Base-by-base conservation (phyloP, 805 yeast species). In the Kazachstania bromeliacearum region DNA sequence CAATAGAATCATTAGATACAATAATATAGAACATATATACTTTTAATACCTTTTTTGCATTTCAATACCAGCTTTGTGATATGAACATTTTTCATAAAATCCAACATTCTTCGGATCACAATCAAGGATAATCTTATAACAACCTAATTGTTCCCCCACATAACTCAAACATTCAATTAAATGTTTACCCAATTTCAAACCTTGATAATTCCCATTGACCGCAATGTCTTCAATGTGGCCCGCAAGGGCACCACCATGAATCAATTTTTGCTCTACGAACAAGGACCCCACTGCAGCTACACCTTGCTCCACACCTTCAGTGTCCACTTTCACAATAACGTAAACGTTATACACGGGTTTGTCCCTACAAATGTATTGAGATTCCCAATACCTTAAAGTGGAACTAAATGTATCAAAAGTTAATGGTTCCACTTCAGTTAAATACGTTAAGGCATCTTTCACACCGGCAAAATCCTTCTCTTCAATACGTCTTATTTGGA, bases 161-260 rank as follows among this genome's bases (percentile, higher is more conserved):
- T 65, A 62, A 3, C 79, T 71, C 52, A 89, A 66, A 7, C 71
- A 64, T 13, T 67, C 63, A 45, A 89, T 83, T 59, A 89, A 56
- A 13, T 68, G 61, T 46, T 68, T 64, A 0, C 98, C 98, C 32
- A 89, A 63, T 47, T 75, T 75, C 53, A 79, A 77, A 5, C 98
- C 98, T 53, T 88, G 96, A 54, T 83, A 83, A 14, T 68, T 62
- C 21, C 57, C 54, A 14, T 76, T 68, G 4, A 89, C 94, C 1
- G 96, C 80, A 42, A 89, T 89, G 56, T 89, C 98, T 53, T 89
- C 98, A 44, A 89, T 81, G 62, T 89, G 97, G 2, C 97, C 97
- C 4, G 85, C 94, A 35, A 70, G 59, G 0, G 95, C 94, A 56
- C 92, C 77, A 27, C 65, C 73, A 60, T 89, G 98, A 43, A 92